phyloP scores from a whole-genome alignment of 768 basidiomycete genomes.

The Hortiboletus campestris region DNA sequence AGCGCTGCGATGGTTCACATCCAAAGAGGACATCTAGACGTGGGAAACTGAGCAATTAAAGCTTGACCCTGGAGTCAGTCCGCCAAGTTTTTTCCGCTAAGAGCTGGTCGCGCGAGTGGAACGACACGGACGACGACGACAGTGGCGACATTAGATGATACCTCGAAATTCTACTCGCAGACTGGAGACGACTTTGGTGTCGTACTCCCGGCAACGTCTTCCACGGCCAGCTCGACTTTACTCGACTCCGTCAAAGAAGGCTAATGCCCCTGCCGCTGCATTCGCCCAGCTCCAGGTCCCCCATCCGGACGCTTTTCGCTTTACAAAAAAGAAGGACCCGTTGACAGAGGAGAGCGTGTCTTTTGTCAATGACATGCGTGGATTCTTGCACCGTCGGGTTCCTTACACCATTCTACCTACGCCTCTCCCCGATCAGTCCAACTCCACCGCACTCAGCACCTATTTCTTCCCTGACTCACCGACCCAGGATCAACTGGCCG shows the following conservation, averaged over 20 bases:
- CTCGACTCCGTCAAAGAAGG: conserved; percentile 60
- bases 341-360: conserved; percentile 12
- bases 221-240: conserved; percentile 70
- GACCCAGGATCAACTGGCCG: conserved; percentile 66
- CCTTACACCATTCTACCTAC: conserved; percentile 63
- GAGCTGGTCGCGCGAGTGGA: conserved; percentile 17
- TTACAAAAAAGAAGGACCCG: conserved; percentile 28
- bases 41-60: no score
- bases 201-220: conserved; percentile 62
- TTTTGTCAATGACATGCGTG: conserved; percentile 40
- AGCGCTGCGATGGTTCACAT: no score
- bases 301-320: conserved; percentile 39
- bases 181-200: conserved; percentile 45
- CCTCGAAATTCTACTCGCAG: conserved; percentile 28
- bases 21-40: no score
- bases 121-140: conserved; percentile 9
- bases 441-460: conserved; percentile 39
- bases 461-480: conserved; percentile 62
- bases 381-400: conserved; percentile 47
- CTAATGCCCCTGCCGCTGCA: conserved; percentile 53
- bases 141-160: conserved; percentile 25
- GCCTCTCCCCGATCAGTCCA: conserved; percentile 54
- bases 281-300: conserved; percentile 37
- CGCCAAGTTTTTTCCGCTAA: conserved; percentile 5
- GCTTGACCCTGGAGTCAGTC: no score